These are phyloP conservation scores for Leishmania mexicana DNA, from an alignment of 208 protist genomes.

Conservation along the genomic window DNA sequence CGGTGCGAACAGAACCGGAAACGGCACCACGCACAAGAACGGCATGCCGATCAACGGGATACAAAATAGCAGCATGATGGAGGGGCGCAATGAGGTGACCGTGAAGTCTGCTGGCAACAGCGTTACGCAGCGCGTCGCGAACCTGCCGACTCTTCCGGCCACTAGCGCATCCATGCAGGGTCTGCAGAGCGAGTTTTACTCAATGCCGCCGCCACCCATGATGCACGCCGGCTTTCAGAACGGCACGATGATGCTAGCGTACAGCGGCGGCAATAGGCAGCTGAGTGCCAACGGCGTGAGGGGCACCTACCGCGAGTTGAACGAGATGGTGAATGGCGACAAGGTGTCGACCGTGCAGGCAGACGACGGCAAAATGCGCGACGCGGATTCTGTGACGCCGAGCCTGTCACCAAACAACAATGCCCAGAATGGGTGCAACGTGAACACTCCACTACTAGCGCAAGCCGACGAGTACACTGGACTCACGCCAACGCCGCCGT, in stretches of 20 bases:
- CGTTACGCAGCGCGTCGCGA: constrained; percentile 2
- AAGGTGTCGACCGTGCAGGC: not conserved
- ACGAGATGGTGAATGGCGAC: not conserved
- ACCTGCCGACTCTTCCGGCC: constrained; percentile 8
- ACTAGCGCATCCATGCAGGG: not conserved
- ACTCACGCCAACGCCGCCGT: constrained; percentile 25
- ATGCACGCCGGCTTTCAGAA: not conserved
- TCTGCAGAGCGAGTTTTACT: not conserved
- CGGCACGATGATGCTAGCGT: not conserved
- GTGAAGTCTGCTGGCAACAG: constrained; percentile 3
- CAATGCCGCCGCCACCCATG: constrained; percentile 4
- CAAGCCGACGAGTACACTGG: constrained; percentile 14
- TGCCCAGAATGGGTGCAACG: constrained; percentile 21
- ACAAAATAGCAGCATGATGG: not conserved
- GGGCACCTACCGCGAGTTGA: constrained; percentile 4
- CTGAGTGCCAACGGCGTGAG: constrained; percentile 4
- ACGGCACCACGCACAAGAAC: not conserved
- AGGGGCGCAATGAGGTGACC: not conserved
- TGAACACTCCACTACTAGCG: constrained; percentile 23
- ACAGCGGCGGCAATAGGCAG: not conserved
- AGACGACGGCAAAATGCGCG: constrained; percentile 1
- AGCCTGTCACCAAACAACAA: not conserved
- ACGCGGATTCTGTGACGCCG: constrained; percentile 10
- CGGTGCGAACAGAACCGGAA: constrained; percentile 10
- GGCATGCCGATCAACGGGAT: not conserved